Percentiles rank a stretch among this genome's conserved stretches.
Conservation (phyloP, 495 filamentous ascomycete genomes). For the Tetracladium setigerum region DNA sequence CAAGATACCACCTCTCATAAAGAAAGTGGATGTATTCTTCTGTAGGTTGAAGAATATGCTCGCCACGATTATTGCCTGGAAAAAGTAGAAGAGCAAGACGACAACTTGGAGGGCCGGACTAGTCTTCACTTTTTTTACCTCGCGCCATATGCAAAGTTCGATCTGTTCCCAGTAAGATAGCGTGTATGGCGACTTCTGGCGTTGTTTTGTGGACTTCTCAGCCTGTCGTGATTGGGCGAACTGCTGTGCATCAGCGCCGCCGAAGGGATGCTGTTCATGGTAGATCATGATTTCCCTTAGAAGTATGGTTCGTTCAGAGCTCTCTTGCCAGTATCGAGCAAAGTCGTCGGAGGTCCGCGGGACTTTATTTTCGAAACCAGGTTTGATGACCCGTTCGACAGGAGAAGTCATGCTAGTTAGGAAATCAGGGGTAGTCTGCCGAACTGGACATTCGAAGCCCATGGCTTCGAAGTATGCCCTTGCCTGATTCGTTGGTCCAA, state of each 20-base stretch:
- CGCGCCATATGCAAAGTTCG: slow-evolving; percentile 44
- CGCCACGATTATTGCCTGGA: slow-evolving; percentile 33
- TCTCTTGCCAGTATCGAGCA: slow-evolving; percentile 61
- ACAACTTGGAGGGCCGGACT: slow-evolving; percentile 63
- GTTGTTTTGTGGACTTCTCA: slow-evolving; percentile 56
- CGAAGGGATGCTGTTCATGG: slow-evolving; percentile 50
- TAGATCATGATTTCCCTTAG: slow-evolving; percentile 61
- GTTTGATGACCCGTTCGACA: slow-evolving; percentile 48
- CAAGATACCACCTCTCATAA: too few species aligned
- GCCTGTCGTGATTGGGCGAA: slow-evolving; percentile 59
- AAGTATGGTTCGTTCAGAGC: slow-evolving; percentile 54
- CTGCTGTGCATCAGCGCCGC: slow-evolving; percentile 51
- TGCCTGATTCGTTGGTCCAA: slow-evolving; percentile 48
- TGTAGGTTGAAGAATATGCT: slow-evolving; percentile 38
- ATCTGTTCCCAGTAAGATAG: slow-evolving; percentile 49
- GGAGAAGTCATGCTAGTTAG: slow-evolving; percentile 64
- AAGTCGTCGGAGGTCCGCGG: slow-evolving; percentile 67
- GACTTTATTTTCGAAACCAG: slow-evolving; percentile 52
- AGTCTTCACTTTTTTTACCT: slow-evolving; percentile 56
- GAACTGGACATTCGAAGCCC: slow-evolving; percentile 43
- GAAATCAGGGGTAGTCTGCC: slow-evolving; percentile 60
- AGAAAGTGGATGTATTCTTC: too few species aligned
- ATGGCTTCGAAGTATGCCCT: slow-evolving; percentile 52
- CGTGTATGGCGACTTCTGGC: slow-evolving; percentile 52
- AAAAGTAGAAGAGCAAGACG: slow-evolving; percentile 59